Evolutionary conservation across 345 rosid genomes (phyloP), one percentile per base, ranked within the genome.

Genomic region (Arabis alpina): DNA sequence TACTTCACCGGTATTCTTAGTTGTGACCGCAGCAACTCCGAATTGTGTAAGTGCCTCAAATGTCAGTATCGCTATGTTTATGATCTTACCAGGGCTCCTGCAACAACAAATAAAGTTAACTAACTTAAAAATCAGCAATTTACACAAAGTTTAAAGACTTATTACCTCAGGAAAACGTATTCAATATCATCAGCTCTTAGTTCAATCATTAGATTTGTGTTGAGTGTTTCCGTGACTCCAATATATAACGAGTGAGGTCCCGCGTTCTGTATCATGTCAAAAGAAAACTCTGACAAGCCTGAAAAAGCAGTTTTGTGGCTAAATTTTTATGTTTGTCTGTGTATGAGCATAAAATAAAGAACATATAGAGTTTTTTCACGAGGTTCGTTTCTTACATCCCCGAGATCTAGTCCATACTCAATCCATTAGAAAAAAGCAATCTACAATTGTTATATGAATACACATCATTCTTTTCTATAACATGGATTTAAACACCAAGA

Each of bases 51-150:
- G 90, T 58, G 99, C 89, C 68, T 89, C 97, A 61, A 91, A 91
- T 25, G 91, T 88, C 10, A 97, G 97, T 64, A 94, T 71, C 12
- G 77, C 82, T 12, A 85, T 73, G 61, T 82, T 87, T 54, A 79
- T 61, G 27, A 94, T 87, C 81, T 88, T 91, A 40, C 97, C 99
- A 39, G 99, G 93, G 59, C 99, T 94, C 90, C 96, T 90, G 61
- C 52, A 68, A 68, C 30, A 63, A 72, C 42, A 52, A 0, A 45
- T 2, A 19, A 19, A 34, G 64, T 62, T 25, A 52, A 10, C 16
- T 52, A 25, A 55, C 56, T 24, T 41, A 9, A 12, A 6, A 30
- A 39, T 41, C 27, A 54, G 1, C n/a, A 14, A 14, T 36, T 44
- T 23, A 2, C 0, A 34, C 8, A 34, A 8, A 3, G n/a, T n/a